Base-by-base conservation (phyloP, 1,284 basidiomycete genomes). In the Athelia psychrophila region DNA sequence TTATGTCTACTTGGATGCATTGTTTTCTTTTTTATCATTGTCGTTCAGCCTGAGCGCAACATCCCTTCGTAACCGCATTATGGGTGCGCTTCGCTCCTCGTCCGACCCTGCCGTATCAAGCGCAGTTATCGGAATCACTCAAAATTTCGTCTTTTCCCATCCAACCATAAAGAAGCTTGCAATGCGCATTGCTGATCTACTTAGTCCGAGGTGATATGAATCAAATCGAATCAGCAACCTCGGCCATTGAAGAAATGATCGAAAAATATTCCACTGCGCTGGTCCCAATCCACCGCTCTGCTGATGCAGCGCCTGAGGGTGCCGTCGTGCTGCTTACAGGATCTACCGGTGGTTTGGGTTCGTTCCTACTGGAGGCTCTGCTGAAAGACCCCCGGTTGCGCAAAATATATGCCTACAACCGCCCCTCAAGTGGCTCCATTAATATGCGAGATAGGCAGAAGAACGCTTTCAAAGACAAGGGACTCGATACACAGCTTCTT, bases 351-450 rank as follows among this genome's bases (percentile, higher is more conserved):
- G 57, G 53, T 16, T 49, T 69, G 25, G 67, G 70, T 9, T 60
- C 64, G 3, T 59, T 67, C 40, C 44, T 68, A 3, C 60, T 71
- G 5, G 57, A 56, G 2, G 54, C 52, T 2, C 36, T 67, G 23
- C 24, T 70, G 19, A 42, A 19, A 6, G 51, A 47, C 12, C 44
- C 58, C 3, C 49, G 56, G 13, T 60, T 69, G 0, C 23, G 18
- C 0, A 22, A 48, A 15, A 58, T 72, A 4, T 73, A 70, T 53
- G 66, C 67, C 0, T 59, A 70, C 48, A 70, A 71, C 45, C 56
- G 70, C 9, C 60, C 60, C 4, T 58, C 56, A 22, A 54, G 49
- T 35, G 49, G 51, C 4, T 25, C 52, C 33, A 18, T 48, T 19
- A 50, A 49, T 20, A 51, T 64, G 10, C 25, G 61, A 8, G 12